A percentile compares a stretch with the other conserved stretches of the same genome.
phyloP scores from a whole-genome alignment of 208 protist species.

The Leishmania tarentolae region DNA sequence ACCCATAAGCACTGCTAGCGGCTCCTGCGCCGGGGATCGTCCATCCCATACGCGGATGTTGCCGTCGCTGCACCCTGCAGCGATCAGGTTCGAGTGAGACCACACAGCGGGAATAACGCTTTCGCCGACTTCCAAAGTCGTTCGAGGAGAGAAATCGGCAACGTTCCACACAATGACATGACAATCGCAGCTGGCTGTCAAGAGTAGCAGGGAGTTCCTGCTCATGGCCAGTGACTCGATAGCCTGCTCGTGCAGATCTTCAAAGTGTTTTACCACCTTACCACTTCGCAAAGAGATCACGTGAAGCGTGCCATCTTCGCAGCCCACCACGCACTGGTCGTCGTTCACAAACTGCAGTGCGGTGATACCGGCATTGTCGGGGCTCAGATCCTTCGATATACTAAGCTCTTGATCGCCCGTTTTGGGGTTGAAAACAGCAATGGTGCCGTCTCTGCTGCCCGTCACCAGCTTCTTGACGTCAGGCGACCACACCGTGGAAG shows the following conservation, averaged over 20 bases:
- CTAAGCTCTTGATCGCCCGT: conserved; percentile 67
- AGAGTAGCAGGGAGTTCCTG: conserved; percentile 45
- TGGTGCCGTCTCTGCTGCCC: conserved; percentile 87
- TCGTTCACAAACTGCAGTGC: conserved; percentile 64
- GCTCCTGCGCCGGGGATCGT: conserved; percentile 53
- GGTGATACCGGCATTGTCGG: conserved; percentile 74
- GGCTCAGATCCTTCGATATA: conserved; percentile 73
- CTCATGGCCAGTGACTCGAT: conserved; percentile 79
- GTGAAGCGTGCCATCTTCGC: conserved; percentile 86
- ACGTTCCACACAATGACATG: conserved; percentile 82
- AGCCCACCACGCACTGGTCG: conserved; percentile 82
- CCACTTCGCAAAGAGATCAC: conserved; percentile 69
- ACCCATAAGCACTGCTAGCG: conserved; percentile 56
- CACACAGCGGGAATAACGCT: conserved; percentile 81
- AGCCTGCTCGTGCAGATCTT: conserved; percentile 79
- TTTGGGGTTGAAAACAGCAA: conserved; percentile 93
- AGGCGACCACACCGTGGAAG: conserved; percentile 80
- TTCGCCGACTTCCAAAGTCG: conserved; percentile 64
- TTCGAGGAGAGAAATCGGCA: conserved; percentile 60
- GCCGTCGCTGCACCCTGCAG: conserved; percentile 84
- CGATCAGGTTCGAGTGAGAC: conserved; percentile 46
- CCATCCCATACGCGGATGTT: conserved; percentile 84
- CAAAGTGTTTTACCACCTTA: conserved; percentile 63
- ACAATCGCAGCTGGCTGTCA: conserved; percentile 83
- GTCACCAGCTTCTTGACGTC: conserved; percentile 92